These are phyloP conservation scores for Pichia occidentalis DNA, from an alignment of 805 yeast genomes.

Conservation along the genomic window DNA sequence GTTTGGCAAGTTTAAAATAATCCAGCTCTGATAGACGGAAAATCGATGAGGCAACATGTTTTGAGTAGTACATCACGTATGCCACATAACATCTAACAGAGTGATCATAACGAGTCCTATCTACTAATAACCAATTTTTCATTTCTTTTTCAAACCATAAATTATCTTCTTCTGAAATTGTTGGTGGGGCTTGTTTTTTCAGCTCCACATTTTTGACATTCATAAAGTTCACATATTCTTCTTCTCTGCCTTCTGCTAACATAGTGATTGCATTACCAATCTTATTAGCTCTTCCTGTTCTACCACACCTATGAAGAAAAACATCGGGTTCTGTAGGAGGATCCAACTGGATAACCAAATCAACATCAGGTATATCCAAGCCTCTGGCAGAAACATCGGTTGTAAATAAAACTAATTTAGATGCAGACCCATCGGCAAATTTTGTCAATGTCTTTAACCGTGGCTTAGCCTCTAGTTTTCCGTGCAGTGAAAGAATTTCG, in stretches of 20 bases:
- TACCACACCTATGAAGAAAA: constrained; percentile 88
- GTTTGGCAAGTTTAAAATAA: constrained; percentile 60
- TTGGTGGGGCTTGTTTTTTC: constrained; percentile 31
- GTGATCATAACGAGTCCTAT: constrained; percentile 74
- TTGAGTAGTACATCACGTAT: constrained; percentile 74
- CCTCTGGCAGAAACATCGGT: constrained; percentile 99
- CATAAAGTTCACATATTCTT: constrained; percentile 75
- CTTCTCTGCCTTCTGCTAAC: constrained; percentile 69
- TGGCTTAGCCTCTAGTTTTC: constrained; percentile 77
- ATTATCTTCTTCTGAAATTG: constrained; percentile 13
- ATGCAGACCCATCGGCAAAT: constrained; percentile 44
- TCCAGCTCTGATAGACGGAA: constrained; percentile 71
- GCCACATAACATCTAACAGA: constrained; percentile 79
- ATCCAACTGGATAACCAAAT: constrained; percentile 85
- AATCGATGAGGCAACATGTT: constrained; percentile 83
- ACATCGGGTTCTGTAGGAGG: constrained; percentile 92
- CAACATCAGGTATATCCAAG: constrained; percentile 91
- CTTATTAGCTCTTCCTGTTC: constrained; percentile 90
- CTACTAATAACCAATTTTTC: constrained; percentile 57
- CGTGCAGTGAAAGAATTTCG: constrained; percentile 73
- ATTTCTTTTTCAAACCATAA: constrained; percentile 28
- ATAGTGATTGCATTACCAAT: constrained; percentile 74
- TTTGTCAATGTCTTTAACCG: constrained; percentile 63
- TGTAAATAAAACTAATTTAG: constrained; percentile 65
- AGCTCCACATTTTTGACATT: constrained; percentile 59